Conservation (phyloP, 768 basidiomycete genomes). For the Saitozyma sp. region DNA sequence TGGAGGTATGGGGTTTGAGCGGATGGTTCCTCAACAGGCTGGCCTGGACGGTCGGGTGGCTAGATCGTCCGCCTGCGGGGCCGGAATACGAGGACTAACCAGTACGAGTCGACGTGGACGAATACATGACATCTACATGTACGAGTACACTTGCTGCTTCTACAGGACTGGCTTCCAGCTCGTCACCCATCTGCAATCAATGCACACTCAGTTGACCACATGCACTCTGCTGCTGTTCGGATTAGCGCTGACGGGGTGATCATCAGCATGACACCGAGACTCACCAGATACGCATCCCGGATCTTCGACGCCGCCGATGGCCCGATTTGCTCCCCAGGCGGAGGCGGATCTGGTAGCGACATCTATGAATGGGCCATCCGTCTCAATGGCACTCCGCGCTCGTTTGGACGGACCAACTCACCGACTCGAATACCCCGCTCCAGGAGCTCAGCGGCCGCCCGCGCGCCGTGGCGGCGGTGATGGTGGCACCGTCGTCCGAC, state of each 20-base stretch:
- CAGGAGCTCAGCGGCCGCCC: too few relatives aligned
- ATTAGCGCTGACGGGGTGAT: background rate
- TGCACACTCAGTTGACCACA: background rate
- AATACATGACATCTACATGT: background rate
- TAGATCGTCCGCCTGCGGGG: conserved; percentile 12
- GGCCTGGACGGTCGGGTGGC: conserved; percentile 31
- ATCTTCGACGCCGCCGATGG: background rate
- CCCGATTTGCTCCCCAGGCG: background rate
- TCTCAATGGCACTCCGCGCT: too few relatives aligned
- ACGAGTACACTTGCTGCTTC: background rate
- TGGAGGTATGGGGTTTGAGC: conserved; percentile 49
- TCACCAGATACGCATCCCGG: conserved; percentile 7
- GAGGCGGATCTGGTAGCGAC: background rate
- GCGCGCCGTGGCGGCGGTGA: too few relatives aligned
- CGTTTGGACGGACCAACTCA: too few relatives aligned
- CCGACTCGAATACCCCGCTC: too few relatives aligned
- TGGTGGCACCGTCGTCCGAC: too few relatives aligned
- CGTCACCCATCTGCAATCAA: background rate
- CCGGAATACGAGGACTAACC: conserved; percentile 16
- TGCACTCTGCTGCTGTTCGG: background rate
- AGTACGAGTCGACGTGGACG: background rate
- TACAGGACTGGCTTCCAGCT: background rate
- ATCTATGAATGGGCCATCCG: too few relatives aligned
- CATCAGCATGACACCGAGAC: conserved; percentile 4
- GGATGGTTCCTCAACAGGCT: conserved; percentile 48